Evolutionary conservation across 768 basidiomycete species (phyloP).

Genomic region (Mrakia gelida): DNA sequence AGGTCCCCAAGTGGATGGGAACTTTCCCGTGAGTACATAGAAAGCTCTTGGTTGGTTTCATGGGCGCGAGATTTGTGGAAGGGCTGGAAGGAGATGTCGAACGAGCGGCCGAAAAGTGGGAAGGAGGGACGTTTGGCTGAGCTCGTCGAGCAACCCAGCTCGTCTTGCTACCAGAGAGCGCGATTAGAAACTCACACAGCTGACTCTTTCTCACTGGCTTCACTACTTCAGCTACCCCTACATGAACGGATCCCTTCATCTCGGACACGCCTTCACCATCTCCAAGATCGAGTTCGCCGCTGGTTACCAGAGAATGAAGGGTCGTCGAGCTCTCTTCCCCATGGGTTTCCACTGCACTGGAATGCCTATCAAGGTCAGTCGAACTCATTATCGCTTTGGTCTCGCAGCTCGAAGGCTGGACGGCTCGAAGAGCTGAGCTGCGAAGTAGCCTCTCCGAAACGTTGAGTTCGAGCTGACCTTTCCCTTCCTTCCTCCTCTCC

Average conservation of each 20-base stretch:
- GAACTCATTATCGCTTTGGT: neutral
- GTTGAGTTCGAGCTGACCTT: neutral
- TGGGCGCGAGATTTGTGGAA: neutral
- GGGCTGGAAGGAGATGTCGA: neutral
- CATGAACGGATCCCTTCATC: conserved; percentile 96
- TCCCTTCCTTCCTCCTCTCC: neutral
- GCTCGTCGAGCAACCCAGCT: conserved; percentile 38
- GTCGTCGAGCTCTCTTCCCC: conserved; percentile 93
- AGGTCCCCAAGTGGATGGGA: conserved; percentile 95
- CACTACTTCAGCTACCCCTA: conserved; percentile 49
- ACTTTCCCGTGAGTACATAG: conserved; percentile 70
- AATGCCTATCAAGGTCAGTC: conserved; percentile 96
- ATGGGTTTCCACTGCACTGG: conserved; percentile 97
- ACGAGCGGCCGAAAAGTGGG: neutral
- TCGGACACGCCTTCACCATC: conserved; percentile 97
- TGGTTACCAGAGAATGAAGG: conserved; percentile 90
- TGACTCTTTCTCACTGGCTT: neutral
- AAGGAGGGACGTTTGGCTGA: conserved; percentile 1
- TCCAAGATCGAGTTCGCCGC: conserved; percentile 96
- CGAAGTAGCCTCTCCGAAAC: too few relatives aligned
- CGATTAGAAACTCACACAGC: neutral
- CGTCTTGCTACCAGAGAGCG: conserved; percentile 8
- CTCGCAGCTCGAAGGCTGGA: neutral
- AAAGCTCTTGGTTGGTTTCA: neutral
- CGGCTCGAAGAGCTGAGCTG: too few relatives aligned